phyloP scores from a whole-genome alignment of 2,329 filamentous ascomycete species.

The Clathrospora elynae region DNA sequence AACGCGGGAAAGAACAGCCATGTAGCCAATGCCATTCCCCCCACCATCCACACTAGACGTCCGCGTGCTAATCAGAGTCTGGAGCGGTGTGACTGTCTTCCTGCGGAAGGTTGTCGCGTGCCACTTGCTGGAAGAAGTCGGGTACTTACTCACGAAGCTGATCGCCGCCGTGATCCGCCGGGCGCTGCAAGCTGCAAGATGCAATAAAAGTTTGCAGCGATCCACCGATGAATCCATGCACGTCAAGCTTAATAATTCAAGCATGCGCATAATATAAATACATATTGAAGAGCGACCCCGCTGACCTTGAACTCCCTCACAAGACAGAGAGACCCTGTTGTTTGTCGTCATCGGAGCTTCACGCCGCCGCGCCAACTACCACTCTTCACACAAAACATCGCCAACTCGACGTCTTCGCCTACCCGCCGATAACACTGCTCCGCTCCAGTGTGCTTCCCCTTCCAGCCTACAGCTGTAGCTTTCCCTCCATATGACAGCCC shows the following conservation, averaged over 20 bases:
- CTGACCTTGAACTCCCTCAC: background rate
- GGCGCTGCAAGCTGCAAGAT: conserved; percentile 11
- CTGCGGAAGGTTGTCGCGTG: conserved; percentile 30
- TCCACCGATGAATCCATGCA: conserved; percentile 12
- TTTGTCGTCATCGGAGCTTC: conserved; percentile 20
- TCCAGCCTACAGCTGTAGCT: conserved; percentile 32
- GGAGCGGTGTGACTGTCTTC: conserved; percentile 31
- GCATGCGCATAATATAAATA: conserved; percentile 15
- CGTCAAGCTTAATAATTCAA: conserved; percentile 10
- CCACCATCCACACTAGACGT: conserved; percentile 13
- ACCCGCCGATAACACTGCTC: conserved; percentile 26
- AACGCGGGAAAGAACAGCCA: conserved; percentile 5
- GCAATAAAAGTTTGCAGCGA: conserved; percentile 15
- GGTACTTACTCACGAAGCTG: conserved; percentile 11
- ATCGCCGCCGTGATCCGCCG: conserved; percentile 24
- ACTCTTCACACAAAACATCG: conserved; percentile 11
- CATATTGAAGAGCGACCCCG: background rate
- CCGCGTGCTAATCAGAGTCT: conserved; percentile 25
- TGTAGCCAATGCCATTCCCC: conserved; percentile 19
- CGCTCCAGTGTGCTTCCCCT: conserved; percentile 40
- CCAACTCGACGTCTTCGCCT: conserved; percentile 8
- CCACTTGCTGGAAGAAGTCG: too few species aligned
- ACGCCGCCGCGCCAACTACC: conserved; percentile 25
- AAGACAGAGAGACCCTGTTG: conserved; percentile 14
- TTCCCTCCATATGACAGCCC: conserved; percentile 35